Percentiles rank a stretch among this genome's conserved stretches.
Conservation (phyloP, 768 basidiomycete genomes). For the Ephemerocybe angulata region DNA sequence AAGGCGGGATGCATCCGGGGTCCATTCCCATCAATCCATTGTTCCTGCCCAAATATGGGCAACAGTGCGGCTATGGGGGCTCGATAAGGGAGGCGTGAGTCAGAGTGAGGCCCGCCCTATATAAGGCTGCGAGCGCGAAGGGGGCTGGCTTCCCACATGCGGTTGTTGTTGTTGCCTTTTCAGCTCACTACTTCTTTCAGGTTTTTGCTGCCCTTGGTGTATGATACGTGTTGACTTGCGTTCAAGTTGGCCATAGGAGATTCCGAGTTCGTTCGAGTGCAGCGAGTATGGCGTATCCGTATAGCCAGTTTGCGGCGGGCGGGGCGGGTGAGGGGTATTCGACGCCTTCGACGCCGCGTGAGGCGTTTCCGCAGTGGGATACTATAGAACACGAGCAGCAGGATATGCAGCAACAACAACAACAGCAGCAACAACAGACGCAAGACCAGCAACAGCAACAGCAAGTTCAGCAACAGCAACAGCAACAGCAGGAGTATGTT, state of each 20-base stretch:
- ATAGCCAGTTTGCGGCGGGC: conserved; percentile 35
- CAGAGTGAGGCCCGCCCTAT: conserved; percentile 30
- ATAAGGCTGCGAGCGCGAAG: too few species aligned
- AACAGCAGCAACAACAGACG: conserved; percentile 36
- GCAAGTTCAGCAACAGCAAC: conserved; percentile 25
- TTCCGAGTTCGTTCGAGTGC: background rate
- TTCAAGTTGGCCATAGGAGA: too few species aligned
- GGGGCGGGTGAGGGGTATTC: conserved; percentile 40
- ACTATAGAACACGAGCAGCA: conserved; percentile 38
- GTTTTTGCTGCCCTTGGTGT: conserved; percentile 17
- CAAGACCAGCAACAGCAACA: conserved; percentile 31
- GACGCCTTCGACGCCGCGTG: conserved; percentile 45
- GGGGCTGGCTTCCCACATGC: conserved; percentile 8
- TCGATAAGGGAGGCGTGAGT: conserved; percentile 24
- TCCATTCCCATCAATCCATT: conserved; percentile 30
- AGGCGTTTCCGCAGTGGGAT: conserved; percentile 38
- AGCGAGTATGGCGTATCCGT: conserved; percentile 47
- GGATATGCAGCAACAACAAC: conserved; percentile 30
- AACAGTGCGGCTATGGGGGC: conserved; percentile 3
- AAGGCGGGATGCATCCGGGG: conserved; percentile 18
- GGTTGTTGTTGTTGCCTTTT: too few species aligned
- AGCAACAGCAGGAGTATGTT: conserved; percentile 20
- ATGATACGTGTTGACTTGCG: conserved; percentile 10
- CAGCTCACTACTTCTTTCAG: conserved; percentile 20
- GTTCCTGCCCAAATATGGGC: conserved; percentile 23